Evolutionary conservation across 2,329 filamentous ascomycete genomes (phyloP).

Genomic region (Diaporthe sp.): DNA sequence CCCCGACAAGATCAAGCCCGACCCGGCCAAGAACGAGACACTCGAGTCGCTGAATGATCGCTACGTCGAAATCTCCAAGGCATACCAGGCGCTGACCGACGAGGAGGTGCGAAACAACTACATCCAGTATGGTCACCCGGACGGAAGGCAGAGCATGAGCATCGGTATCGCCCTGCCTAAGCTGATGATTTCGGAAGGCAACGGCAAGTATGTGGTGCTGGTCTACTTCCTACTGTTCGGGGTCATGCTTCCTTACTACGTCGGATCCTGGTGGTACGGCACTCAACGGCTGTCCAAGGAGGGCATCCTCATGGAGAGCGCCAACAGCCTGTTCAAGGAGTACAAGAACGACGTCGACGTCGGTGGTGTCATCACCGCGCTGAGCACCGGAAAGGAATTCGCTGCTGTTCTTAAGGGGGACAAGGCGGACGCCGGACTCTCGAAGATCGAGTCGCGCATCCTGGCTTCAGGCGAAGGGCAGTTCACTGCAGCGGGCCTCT

Average conservation of each 20-base stretch:
- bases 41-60: slow-evolving; percentile 84
- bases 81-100: slow-evolving; percentile 97
- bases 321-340: slow-evolving; percentile 93
- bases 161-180: slow-evolving; percentile 97
- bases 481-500: slow-evolving; percentile 71
- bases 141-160: slow-evolving; percentile 98
- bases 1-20: slow-evolving; percentile 91
- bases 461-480: slow-evolving; percentile 71
- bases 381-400: slow-evolving; percentile 91
- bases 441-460: slow-evolving; percentile 87
- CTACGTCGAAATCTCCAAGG: slow-evolving; percentile 97
- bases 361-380: slow-evolving; percentile 82
- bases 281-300: slow-evolving; percentile 94
- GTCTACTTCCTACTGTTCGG: slow-evolving; percentile 91
- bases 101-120: slow-evolving; percentile 98
- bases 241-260: slow-evolving; percentile 90
- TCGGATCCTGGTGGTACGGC: slow-evolving; percentile 99
- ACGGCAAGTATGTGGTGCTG: slow-evolving; percentile 94
- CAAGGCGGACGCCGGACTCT: slow-evolving; percentile 83
- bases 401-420: slow-evolving; percentile 81
- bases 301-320: slow-evolving; percentile 91
- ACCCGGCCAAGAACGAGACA: slow-evolving; percentile 90
- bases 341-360: slow-evolving; percentile 89
- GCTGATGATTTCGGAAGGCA: slow-evolving; percentile 92
- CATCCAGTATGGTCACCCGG: slow-evolving; percentile 94